A percentile compares a stretch with the other conserved stretches of the same genome.
phyloP scores from a whole-genome alignment of 768 basidiomycete genomes.

The Suillus plorans region DNA sequence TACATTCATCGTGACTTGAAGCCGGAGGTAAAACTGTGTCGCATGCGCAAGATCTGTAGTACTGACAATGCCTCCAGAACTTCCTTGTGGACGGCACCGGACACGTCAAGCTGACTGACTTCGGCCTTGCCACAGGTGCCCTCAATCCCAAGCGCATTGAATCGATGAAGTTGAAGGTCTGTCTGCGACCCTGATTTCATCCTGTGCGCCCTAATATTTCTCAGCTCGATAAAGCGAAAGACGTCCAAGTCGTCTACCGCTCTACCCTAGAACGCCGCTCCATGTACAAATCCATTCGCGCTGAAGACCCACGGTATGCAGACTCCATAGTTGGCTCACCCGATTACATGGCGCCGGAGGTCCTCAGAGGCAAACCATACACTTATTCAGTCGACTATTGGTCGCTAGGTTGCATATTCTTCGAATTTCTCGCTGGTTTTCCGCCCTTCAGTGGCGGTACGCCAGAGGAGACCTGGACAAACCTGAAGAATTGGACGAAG shows the following conservation, averaged over 20 bases:
- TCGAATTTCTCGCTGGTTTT: slow-evolving; percentile 96
- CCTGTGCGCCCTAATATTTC: slow-evolving; percentile 9
- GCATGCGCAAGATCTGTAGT: not conserved
- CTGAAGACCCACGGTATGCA: slow-evolving; percentile 89
- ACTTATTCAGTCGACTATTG: slow-evolving; percentile 97
- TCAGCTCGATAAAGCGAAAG: slow-evolving; percentile 95
- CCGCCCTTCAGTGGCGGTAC: slow-evolving; percentile 96
- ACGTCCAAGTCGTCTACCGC: slow-evolving; percentile 84
- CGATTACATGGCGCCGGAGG: slow-evolving; percentile 97
- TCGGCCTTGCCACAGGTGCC: slow-evolving; percentile 95
- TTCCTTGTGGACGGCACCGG: slow-evolving; percentile 95
- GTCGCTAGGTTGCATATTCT: slow-evolving; percentile 97
- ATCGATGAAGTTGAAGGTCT: slow-evolving; percentile 87
- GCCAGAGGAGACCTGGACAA: slow-evolving; percentile 98
- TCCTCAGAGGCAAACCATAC: slow-evolving; percentile 92
- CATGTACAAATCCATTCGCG: slow-evolving; percentile 89
- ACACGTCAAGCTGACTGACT: slow-evolving; percentile 97
- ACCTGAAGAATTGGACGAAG: slow-evolving; percentile 96
- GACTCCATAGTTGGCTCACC: slow-evolving; percentile 98
- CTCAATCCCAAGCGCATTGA: slow-evolving; percentile 94
- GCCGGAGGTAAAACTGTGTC: slow-evolving; percentile 71
- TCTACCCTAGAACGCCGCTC: slow-evolving; percentile 94
- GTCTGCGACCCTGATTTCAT: slow-evolving; percentile 6
- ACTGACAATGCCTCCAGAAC: slow-evolving; percentile 53
- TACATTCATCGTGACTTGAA: slow-evolving; percentile 99